Percentiles rank a stretch among this genome's conserved stretches.
These are phyloP conservation scores for Neofusicoccum umdonicola DNA, from an alignment of 2,329 filamentous ascomycete genomes.

Conservation along the genomic window DNA sequence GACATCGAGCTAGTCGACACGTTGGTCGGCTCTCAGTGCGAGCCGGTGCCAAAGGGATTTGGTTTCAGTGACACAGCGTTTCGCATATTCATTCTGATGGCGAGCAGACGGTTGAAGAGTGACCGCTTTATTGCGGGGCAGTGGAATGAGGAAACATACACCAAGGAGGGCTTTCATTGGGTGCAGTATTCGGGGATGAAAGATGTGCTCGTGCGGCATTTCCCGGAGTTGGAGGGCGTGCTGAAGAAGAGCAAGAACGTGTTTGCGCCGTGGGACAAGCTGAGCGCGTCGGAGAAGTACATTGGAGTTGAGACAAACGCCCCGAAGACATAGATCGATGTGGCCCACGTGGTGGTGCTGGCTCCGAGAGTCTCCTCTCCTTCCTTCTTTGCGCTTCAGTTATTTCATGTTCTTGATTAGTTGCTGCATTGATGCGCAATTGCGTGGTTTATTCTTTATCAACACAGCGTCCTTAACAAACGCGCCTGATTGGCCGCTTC, in stretches of 20 bases:
- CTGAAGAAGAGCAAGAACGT: constrained; percentile 34
- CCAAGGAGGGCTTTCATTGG: constrained; percentile 43
- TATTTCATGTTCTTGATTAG: too few species aligned
- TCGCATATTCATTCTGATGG: constrained; percentile 48
- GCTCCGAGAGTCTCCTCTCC: too few species aligned
- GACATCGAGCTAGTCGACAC: constrained; percentile 46
- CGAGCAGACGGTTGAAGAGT: constrained; percentile 43
- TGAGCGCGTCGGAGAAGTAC: constrained; percentile 25
- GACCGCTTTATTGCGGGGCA: constrained; percentile 46
- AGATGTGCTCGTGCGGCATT: constrained; percentile 45
- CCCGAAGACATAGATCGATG: constrained; percentile 2
- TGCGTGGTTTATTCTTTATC: too few species aligned
- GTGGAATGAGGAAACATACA: constrained; percentile 43
- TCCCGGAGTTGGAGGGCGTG: constrained; percentile 38
- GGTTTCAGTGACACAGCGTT: constrained; percentile 51
- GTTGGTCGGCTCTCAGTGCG: constrained; percentile 43
- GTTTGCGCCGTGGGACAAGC: constrained; percentile 35
- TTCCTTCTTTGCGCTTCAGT: too few species aligned
- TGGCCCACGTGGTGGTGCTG: too few species aligned
- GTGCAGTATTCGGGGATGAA: constrained; percentile 45
- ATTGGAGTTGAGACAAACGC: constrained; percentile 29
- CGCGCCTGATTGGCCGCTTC: too few species aligned
- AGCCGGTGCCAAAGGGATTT: constrained; percentile 46
- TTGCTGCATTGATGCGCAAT: too few species aligned
- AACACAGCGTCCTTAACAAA: too few species aligned